phyloP scores from a whole-genome alignment of 345 rosid species.

The Melaleuca alternifolia region DNA sequence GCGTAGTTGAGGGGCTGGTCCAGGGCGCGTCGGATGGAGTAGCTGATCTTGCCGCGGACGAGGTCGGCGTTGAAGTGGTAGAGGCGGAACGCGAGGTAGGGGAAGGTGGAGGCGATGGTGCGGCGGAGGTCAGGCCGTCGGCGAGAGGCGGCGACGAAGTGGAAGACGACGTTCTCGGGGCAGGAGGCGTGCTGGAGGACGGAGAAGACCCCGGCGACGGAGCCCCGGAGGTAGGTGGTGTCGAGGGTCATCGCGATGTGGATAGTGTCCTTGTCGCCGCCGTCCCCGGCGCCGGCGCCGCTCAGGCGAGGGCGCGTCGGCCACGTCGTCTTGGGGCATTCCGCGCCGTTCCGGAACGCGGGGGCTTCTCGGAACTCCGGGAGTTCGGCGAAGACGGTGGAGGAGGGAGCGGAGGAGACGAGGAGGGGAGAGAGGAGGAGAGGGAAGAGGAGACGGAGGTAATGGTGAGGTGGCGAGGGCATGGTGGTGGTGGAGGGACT shows the following conservation, averaged over 20 bases:
- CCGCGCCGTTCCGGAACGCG: neutral
- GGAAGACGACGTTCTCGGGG: slow-evolving; percentile 81
- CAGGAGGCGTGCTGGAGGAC: slow-evolving; percentile 78
- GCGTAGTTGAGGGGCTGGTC: slow-evolving; percentile 93
- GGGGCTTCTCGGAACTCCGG: slow-evolving; percentile 6
- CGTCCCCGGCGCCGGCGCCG: neutral
- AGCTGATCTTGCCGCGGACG: slow-evolving; percentile 60
- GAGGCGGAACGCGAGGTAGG: slow-evolving; percentile 57
- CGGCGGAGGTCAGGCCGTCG: slow-evolving; percentile 45
- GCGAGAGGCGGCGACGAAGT: slow-evolving; percentile 53
- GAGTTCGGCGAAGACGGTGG: neutral
- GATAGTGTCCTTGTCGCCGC: slow-evolving; percentile 25
- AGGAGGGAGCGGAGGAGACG: neutral
- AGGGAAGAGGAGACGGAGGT: slow-evolving; percentile 12
- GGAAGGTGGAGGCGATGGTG: slow-evolving; percentile 51
- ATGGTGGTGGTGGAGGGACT: neutral
- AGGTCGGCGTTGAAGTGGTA: slow-evolving; percentile 61
- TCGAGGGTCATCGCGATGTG: slow-evolving; percentile 89
- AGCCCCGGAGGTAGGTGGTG: slow-evolving; percentile 79
- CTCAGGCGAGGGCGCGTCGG: neutral
- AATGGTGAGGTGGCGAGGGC: neutral
- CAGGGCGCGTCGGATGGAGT: slow-evolving; percentile 61
- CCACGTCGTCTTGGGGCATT: neutral
- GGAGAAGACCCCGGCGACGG: slow-evolving; percentile 77
- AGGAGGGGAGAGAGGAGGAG: slow-evolving; percentile 5